Percentiles rank a stretch among this genome's conserved stretches.
Conservation (phyloP, 257 asterid genomes). For the Thymus mandschuricus region DNA sequence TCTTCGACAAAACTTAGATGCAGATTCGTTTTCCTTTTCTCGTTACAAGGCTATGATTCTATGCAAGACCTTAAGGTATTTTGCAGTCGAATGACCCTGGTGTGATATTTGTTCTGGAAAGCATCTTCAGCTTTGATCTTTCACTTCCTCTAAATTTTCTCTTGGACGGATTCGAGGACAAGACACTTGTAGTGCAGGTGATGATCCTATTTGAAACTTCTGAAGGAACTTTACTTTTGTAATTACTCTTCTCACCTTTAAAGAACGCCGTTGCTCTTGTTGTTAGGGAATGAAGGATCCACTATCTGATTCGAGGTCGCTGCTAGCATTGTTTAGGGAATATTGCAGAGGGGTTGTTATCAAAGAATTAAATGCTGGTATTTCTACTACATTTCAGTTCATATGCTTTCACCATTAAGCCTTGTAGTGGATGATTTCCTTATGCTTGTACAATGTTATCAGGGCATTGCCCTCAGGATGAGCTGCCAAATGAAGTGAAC, state of each 20-base stretch:
- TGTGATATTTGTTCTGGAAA: slow-evolving; percentile 67
- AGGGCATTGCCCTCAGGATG: slow-evolving; percentile 99
- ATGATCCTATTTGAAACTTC: slow-evolving; percentile 19
- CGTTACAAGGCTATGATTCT: background rate
- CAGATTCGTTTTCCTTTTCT: slow-evolving; percentile 13
- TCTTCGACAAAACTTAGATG: slow-evolving; percentile 7
- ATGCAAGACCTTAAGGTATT: slow-evolving; percentile 52
- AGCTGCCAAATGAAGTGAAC: slow-evolving; percentile 81
- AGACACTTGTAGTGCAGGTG: slow-evolving; percentile 76
- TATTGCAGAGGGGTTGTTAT: slow-evolving; percentile 60
- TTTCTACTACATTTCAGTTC: slow-evolving; percentile 20
- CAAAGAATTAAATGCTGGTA: slow-evolving; percentile 85
- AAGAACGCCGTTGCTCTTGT: slow-evolving; percentile 20
- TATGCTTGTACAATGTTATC: slow-evolving; percentile 32
- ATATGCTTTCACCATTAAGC: background rate
- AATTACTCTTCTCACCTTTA: slow-evolving; percentile 4
- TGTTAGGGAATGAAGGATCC: slow-evolving; percentile 92
- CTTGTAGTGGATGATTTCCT: slow-evolving; percentile 14
- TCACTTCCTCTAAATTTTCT: slow-evolving; percentile 86
- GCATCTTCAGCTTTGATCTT: slow-evolving; percentile 85
- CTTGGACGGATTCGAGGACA: slow-evolving; percentile 61
- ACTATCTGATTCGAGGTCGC: slow-evolving; percentile 56
- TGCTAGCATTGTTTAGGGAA: slow-evolving; percentile 58
- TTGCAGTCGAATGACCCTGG: slow-evolving; percentile 87
- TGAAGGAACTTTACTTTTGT: slow-evolving; percentile 1